A percentile compares a stretch with the other conserved stretches of the same genome.
phyloP scores from a whole-genome alignment of 1,284 basidiomycete species.

The Ganoderma meredithae region DNA sequence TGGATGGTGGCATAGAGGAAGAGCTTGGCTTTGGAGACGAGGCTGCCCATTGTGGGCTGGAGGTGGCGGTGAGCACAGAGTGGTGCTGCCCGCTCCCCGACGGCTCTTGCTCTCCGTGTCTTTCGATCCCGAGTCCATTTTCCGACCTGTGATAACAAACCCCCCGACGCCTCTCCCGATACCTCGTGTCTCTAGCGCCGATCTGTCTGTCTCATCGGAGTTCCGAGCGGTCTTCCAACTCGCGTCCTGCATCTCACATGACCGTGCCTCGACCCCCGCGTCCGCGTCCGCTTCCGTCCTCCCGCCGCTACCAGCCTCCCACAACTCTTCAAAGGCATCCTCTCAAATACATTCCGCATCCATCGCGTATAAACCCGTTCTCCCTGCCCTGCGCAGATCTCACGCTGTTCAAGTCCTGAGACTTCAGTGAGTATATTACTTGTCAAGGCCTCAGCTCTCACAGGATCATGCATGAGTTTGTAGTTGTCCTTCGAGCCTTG shows the following conservation, averaged over 20 bases:
- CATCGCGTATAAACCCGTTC: too few species aligned
- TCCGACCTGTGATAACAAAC: neutral
- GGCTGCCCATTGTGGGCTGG: slow-evolving; percentile 35
- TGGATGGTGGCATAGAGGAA: slow-evolving; percentile 32
- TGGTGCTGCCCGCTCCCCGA: neutral
- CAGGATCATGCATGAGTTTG: too few species aligned
- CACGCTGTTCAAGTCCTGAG: too few species aligned
- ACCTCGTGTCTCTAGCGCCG: neutral
- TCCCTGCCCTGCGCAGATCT: too few species aligned
- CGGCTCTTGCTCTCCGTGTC: neutral
- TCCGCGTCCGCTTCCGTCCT: neutral
- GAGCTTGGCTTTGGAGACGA: slow-evolving; percentile 38
- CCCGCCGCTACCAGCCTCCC: too few species aligned
- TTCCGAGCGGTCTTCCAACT: neutral
- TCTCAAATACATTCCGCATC: too few species aligned
- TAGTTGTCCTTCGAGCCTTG: too few species aligned
- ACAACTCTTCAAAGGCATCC: too few species aligned
- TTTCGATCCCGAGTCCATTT: neutral
- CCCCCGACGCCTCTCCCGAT: too few species aligned
- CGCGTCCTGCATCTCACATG: neutral
- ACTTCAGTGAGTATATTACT: too few species aligned
- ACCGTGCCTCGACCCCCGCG: neutral
- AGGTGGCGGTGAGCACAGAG: neutral
- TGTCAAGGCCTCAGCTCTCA: too few species aligned
- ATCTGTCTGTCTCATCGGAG: neutral